Evolutionary conservation across 2,329 filamentous ascomycete genomes (phyloP), one percentile per base, ranked within the genome.

Genomic region (Phaeosphaeriaceae sp.): DNA sequence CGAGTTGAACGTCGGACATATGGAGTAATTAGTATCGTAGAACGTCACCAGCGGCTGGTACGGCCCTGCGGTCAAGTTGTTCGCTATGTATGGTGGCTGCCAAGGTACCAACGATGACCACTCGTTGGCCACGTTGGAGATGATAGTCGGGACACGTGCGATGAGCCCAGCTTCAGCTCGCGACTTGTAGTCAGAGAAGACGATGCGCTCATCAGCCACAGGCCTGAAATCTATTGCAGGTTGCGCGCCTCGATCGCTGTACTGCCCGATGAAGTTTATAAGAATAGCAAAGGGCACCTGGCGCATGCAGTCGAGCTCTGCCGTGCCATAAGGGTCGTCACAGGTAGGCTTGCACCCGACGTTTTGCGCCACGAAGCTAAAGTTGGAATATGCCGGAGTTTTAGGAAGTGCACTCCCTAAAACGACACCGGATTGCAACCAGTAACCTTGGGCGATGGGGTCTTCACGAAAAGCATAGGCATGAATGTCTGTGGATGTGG

Each of bases 401-500:
- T 8, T 17, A 13, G 32, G 32, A 7, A 34, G 13, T 13, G 32
- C 7, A 12, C 7, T 12, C 6, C n/a, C n/a, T 7, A 34, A 34
- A 6, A 34, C n/a, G 2, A 12, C n/a, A 7, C 32, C 32, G 6
- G 32, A 34, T 34, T 34, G 32, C 16, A 34, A 12, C 7, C n/a
- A 34, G 15, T 78, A 63, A 5, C 68, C 77, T 5, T 68, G 59
- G 21, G 72, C 73, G n/a, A 82, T 81, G 13, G 79, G 77, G 28
- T 81, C 75, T 0, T 75, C 42, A 4, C 43, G 46, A 37, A 74
- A 79, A 0, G 79, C 75, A 46, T 78, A 80, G 16, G 32, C 32
- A 34, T 34, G 32, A 12, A 17, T 12, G n/a, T 34, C 32, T 9
- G 32, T 17, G 16, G 32, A 7, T 6, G 16, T n/a, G 13, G 32